Evolutionary conservation across 768 basidiomycete genomes (phyloP), one percentile per base, ranked within the genome.

Genomic region (Auricularia auricula-judae): DNA sequence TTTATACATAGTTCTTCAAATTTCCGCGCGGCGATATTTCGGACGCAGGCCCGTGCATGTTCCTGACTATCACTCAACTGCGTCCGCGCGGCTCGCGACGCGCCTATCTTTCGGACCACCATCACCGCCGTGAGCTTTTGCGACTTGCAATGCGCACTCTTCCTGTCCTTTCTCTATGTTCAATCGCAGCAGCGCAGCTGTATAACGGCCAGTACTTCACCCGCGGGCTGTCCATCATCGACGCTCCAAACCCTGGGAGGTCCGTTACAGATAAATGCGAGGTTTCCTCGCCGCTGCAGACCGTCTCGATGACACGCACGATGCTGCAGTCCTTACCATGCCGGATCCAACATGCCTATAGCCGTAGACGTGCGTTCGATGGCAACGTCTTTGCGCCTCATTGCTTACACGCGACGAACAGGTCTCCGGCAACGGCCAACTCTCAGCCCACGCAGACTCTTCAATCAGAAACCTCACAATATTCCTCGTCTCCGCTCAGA

Each of bases 371-470:
- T 76, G 64, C 21, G 68, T 64, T 21, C n/a, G 8, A 56, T 21
- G 54, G 23, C 21, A 14, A 36, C n/a, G 23, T 12, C 62, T 36
- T 59, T 44, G 21, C 23, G 59, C 34, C 7, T 65, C 34, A 36
- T 29, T 43, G 21, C 23, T 3, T 23, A 18, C 10, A 39, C 4
- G 7, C 59, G 43, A 36, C 51, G 29, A 29, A 29, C 29, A 77
- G 75, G 67, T 82, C 1, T 81, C 80, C 36, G 81, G 80, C 3
- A 72, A 82, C 68, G 80, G 81, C 23, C 75, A 78, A 53, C 72
- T 82, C 12, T 71, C 75, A 16, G 47, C 47, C 5, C 47, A 51
- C 42, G 64, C 74, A 29, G 67, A 63, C 53, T 76, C 77, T n/a
- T 70, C 74, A 0, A 79, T 74, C 68, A 73, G 77, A 63, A 69